Conservation (phyloP, 495 filamentous ascomycete species). For the Hypomontagnella submonticulosa region DNA sequence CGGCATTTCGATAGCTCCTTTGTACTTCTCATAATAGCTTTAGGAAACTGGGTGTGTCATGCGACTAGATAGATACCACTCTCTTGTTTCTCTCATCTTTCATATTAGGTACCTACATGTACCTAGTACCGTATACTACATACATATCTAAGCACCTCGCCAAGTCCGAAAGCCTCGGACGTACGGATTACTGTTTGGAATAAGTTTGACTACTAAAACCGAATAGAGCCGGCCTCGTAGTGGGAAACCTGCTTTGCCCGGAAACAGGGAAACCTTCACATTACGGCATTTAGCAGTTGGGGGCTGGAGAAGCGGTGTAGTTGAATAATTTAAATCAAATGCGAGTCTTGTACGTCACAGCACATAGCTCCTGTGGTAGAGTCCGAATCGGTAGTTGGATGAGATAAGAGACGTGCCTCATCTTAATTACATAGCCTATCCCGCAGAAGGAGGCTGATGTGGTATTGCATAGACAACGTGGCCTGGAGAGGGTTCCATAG, state of each 20-base stretch:
- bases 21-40: no score
- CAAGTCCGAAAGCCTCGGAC: background rate
- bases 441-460: conserved; percentile 7
- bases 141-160: no score
- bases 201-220: background rate
- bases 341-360: conserved; percentile 16
- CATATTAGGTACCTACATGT: no score
- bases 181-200: background rate
- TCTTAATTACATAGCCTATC: conserved; percentile 23
- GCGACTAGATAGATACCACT: no score
- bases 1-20: no score
- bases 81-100: no score
- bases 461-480: conserved; percentile 33
- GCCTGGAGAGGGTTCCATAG: background rate
- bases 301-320: conserved; percentile 39
- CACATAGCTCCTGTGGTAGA: background rate
- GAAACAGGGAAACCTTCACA: conserved; percentile 24
- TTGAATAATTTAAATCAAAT: conserved; percentile 24
- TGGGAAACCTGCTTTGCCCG: background rate
- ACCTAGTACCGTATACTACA: no score
- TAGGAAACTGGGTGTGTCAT: no score
- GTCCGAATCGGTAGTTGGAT: background rate
- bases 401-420: conserved; percentile 4
- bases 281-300: conserved; percentile 22
- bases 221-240: background rate